These are phyloP conservation scores for Penicillium concentricum DNA, from an alignment of 2,329 filamentous ascomycete genomes.

Conservation along the genomic window DNA sequence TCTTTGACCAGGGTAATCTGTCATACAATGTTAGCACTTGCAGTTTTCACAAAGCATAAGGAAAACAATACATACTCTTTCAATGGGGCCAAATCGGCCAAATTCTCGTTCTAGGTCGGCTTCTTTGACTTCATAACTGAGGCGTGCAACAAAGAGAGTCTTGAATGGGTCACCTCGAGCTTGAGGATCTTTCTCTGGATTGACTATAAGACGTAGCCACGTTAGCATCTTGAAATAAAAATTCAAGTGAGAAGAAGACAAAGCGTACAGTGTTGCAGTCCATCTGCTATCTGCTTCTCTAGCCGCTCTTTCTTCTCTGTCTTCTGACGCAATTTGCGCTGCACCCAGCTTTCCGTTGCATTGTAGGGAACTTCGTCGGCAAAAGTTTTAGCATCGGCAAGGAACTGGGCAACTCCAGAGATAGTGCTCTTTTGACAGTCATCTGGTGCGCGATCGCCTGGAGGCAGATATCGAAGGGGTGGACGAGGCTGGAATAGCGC, in stretches of 20 bases:
- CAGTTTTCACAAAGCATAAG: neutral
- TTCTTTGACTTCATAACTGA: slow-evolving; percentile 86
- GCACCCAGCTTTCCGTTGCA: slow-evolving; percentile 89
- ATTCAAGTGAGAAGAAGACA: neutral
- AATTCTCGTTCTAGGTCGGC: slow-evolving; percentile 93
- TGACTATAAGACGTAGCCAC: slow-evolving; percentile 54
- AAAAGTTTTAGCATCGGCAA: slow-evolving; percentile 73
- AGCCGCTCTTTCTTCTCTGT: slow-evolving; percentile 71
- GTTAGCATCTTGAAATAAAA: slow-evolving; percentile 8
- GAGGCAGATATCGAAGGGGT: slow-evolving; percentile 83
- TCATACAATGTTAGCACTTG: slow-evolving; percentile 18
- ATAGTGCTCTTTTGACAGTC: slow-evolving; percentile 74
- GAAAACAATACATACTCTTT: slow-evolving; percentile 63
- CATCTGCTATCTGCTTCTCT: slow-evolving; percentile 64
- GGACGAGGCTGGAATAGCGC: slow-evolving; percentile 94
- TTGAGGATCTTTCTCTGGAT: slow-evolving; percentile 80
- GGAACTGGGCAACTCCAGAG: slow-evolving; percentile 69
- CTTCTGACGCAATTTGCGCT: slow-evolving; percentile 80
- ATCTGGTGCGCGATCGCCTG: slow-evolving; percentile 78
- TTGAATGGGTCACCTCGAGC: slow-evolving; percentile 92
- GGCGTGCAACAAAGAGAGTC: slow-evolving; percentile 85
- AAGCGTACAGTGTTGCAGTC: slow-evolving; percentile 61
- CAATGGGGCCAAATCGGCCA: slow-evolving; percentile 87
- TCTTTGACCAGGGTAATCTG: slow-evolving; percentile 87
- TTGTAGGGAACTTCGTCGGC: slow-evolving; percentile 73